Percentiles rank a stretch among this genome's conserved stretches.
phyloP scores from a whole-genome alignment of 345 rosid genomes.

The Corchorus olitorius region DNA sequence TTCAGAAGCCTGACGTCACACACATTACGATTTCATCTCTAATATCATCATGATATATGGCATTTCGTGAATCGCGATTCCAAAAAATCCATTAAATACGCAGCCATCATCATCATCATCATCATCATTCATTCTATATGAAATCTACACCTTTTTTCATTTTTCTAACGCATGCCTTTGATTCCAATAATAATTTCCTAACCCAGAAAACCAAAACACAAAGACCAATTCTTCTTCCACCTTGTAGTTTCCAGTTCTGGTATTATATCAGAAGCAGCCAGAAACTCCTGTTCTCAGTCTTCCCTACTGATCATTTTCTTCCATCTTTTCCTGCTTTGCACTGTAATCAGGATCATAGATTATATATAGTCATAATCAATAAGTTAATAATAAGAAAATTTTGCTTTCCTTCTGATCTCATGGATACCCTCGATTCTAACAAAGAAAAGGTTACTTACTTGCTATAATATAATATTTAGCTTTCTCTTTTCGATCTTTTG shows the following conservation, averaged over 20 bases:
- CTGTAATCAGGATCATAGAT: too few relatives aligned
- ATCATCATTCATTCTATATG: too few relatives aligned
- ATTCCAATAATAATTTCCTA: background rate
- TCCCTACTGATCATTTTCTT: background rate
- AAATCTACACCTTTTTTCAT: background rate
- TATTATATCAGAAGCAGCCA: background rate
- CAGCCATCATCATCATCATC: background rate
- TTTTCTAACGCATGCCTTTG: background rate
- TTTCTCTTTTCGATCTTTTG: background rate
- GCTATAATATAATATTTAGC: background rate
- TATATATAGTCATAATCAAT: background rate
- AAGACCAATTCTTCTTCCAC: background rate
- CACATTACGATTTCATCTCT: background rate
- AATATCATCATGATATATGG: too few relatives aligned
- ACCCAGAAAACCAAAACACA: background rate
- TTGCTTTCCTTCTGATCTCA: background rate
- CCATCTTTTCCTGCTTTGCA: background rate
- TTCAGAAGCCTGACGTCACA: conserved; percentile 7
- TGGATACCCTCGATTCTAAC: background rate
- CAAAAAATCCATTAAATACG: background rate
- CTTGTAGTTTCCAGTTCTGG: background rate
- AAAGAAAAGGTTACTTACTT: conserved; percentile 5
- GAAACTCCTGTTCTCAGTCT: background rate
- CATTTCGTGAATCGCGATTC: conserved; percentile 5
- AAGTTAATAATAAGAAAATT: background rate